These are phyloP conservation scores for Populus simonii DNA, from an alignment of 345 rosid genomes.

Conservation along the genomic window DNA sequence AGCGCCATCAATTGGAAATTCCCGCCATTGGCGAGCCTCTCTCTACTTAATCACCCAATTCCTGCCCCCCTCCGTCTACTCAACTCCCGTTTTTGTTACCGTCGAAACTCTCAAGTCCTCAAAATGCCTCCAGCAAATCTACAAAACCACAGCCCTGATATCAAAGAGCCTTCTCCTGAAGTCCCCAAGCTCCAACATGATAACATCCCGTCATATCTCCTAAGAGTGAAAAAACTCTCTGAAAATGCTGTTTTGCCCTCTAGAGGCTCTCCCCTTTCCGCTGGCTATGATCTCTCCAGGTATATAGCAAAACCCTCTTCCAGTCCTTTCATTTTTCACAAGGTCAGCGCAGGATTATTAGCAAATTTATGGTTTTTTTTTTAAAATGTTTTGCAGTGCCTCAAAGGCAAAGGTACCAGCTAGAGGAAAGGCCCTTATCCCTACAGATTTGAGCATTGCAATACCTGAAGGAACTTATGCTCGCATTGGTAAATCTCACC, in stretches of 20 bases:
- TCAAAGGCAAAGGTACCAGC: conserved; percentile 63
- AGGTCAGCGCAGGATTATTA: not conserved
- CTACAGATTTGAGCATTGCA: conserved; percentile 73
- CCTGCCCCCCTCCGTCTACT: not conserved
- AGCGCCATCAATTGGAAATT: conserved; percentile 6
- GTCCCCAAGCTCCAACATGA: conserved; percentile 45
- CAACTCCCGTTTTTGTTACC: not conserved
- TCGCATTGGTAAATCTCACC: conserved; percentile 45
- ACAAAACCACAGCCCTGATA: not conserved
- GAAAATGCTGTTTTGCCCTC: conserved; percentile 68
- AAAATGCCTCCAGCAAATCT: not conserved
- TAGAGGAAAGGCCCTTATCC: conserved; percentile 74
- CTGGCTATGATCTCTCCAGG: conserved; percentile 84
- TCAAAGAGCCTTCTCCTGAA: conserved; percentile 27
- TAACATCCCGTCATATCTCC: conserved; percentile 17
- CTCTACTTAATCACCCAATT: not conserved
- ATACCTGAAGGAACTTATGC: conserved; percentile 72
- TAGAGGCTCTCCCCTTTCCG: conserved; percentile 65
- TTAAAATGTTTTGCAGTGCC: conserved; percentile 38
- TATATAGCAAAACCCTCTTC: not conserved
- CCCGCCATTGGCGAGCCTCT: not conserved
- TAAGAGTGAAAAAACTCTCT: conserved; percentile 73
- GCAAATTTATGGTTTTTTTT: not conserved
- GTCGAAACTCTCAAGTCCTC: not conserved
- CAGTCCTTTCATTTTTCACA: not conserved